Base-by-base conservation (phyloP, 1,284 basidiomycete species). In the Papiliotrema fonsecae region DNA sequence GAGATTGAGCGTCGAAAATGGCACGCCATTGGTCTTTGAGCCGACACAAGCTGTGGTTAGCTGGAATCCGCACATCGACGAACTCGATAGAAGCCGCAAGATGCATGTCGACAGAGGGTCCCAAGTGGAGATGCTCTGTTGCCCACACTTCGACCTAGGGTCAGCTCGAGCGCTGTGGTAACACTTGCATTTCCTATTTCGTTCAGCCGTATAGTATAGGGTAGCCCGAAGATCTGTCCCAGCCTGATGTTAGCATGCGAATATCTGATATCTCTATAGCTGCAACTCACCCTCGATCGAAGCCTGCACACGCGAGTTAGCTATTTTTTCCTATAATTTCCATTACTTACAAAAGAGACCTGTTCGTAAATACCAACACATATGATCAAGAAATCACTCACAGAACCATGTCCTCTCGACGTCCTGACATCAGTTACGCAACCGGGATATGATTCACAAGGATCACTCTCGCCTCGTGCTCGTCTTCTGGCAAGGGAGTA, bases 391-490 rank as follows among this genome's bases (percentile, higher is more conserved):
- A n/a, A 35, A 37, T 6, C 24, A 60, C 62, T 63, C 51, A 65
- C 64, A 66, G 45, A 54, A 57, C 66, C 66, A 69, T 14, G 66
- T 67, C 26, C 66, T 45, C 45, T 69, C 64, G 2, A 54, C 52
- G 37, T 69, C 61, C 58, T 57, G 25, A 35, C 18, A 43, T 34
- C 35, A 40, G 25, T 5, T 21, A 7, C 14, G 25, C 14, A 30
- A 27, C 3, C 14, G 22, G 1, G 19, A 9, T 14, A 5, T 11
- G n/a, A 51, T 56, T 54, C 43, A 57, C 58, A 44, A 67, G 49
- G 0, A 63, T 42, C 48, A 60, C 53, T 36, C 63, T 50, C 14
- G 65, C 63, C 14, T 51, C 54, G 41, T 45, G 36, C 45, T 62
- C 60, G 38, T 66, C 61, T 0, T 58, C 52, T 0, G 65, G 65